A percentile compares a stretch with the other conserved stretches of the same genome.
These are phyloP conservation scores for Daldinia caldariorum DNA, from an alignment of 495 filamentous ascomycete genomes.

Conservation along the genomic window DNA sequence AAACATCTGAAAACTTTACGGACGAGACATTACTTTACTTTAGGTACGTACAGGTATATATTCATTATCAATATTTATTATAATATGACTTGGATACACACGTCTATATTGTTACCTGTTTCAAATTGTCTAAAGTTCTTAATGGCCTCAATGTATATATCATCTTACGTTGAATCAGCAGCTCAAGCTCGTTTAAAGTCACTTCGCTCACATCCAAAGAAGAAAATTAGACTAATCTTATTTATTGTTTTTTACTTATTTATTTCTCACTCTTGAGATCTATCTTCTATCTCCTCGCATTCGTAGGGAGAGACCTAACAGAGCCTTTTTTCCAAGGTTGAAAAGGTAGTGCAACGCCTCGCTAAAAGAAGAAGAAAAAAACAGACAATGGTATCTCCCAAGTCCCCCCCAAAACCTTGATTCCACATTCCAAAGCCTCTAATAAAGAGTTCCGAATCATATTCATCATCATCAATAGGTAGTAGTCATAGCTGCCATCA, in stretches of 20 bases:
- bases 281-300: constrained; percentile 3
- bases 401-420: constrained; percentile 36
- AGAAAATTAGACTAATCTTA: constrained; percentile 1
- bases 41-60: too few relatives aligned
- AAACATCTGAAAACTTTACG: too few relatives aligned
- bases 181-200: neutral
- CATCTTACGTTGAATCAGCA: too few relatives aligned
- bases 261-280: neutral
- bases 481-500: constrained; percentile 4
- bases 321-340: constrained; percentile 20
- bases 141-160: too few relatives aligned
- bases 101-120: too few relatives aligned
- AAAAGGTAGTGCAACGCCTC: constrained; percentile 46
- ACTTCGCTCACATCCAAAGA: constrained; percentile 6
- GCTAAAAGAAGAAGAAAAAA: constrained; percentile 34
- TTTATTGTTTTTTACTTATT: constrained; percentile 32
- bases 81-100: too few relatives aligned
- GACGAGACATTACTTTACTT: too few relatives aligned
- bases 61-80: too few relatives aligned
- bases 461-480: constrained; percentile 36
- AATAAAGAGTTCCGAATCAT: constrained; percentile 28
- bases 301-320: constrained; percentile 23
- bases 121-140: too few relatives aligned
- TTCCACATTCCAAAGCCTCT: constrained; percentile 18
- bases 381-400: constrained; percentile 46